Evolutionary conservation across 768 basidiomycete genomes (phyloP).

Genomic region (Mycena capillaripes): DNA sequence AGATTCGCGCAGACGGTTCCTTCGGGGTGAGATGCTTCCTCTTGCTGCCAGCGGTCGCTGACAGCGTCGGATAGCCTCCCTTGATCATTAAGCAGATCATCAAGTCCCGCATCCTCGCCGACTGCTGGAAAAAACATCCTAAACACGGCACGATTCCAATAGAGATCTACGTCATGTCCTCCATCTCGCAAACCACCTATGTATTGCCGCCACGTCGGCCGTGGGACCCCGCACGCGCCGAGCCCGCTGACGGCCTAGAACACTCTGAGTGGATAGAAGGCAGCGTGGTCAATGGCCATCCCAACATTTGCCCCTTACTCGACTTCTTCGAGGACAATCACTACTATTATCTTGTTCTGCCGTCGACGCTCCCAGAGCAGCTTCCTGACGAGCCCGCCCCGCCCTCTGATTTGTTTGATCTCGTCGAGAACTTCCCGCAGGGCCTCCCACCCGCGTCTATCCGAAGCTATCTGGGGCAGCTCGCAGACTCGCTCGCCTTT

Average conservation of each 20-base stretch:
- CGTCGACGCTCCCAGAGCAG: slow-evolving; percentile 76
- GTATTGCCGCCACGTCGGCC: slow-evolving; percentile 83
- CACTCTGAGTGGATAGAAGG: slow-evolving; percentile 73
- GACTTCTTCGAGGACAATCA: slow-evolving; percentile 98
- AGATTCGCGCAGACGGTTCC: slow-evolving; percentile 79
- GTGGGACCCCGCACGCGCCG: slow-evolving; percentile 75
- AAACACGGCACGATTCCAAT: slow-evolving; percentile 97
- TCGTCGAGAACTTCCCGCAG: slow-evolving; percentile 90
- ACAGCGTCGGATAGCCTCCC: slow-evolving; percentile 70
- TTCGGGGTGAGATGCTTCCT: slow-evolving; percentile 77
- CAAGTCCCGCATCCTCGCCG: slow-evolving; percentile 97
- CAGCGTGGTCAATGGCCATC: slow-evolving; percentile 86
- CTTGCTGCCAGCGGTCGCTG: slow-evolving; percentile 36
- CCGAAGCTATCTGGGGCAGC: slow-evolving; percentile 91
- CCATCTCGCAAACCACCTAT: slow-evolving; percentile 86
- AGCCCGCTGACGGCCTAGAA: slow-evolving; percentile 14
- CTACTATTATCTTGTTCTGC: slow-evolving; percentile 95
- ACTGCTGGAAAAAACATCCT: slow-evolving; percentile 99
- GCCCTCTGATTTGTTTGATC: slow-evolving; percentile 92
- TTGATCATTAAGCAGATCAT: slow-evolving; percentile 98
- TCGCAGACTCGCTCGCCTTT: slow-evolving; percentile 92
- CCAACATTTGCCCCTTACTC: slow-evolving; percentile 93
- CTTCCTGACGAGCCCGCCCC: slow-evolving; percentile 65
- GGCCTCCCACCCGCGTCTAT: slow-evolving; percentile 84
- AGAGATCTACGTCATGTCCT: slow-evolving; percentile 96